A percentile compares a stretch with the other conserved stretches of the same genome.
phyloP scores from a whole-genome alignment of 371 early-diverging fungal genomes.

The Dinochytrium kinnereticum region DNA sequence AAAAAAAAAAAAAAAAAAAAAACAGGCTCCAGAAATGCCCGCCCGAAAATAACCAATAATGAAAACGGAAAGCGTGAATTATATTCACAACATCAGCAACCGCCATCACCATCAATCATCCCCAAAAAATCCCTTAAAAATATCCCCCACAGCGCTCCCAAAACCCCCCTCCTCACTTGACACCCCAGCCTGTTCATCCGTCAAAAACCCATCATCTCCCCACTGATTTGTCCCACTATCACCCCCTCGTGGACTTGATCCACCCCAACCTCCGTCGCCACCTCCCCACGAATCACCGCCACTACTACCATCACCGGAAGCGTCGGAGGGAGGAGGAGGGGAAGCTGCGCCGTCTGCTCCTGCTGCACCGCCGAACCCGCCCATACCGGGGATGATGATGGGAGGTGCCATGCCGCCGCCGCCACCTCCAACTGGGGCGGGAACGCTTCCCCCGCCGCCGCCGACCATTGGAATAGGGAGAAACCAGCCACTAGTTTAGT shows the following conservation, averaged over 20 bases:
- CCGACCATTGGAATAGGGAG: conserved; percentile 40
- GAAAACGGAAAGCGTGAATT: no score
- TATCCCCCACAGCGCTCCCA: conserved; percentile 23
- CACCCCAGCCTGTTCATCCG: conserved; percentile 38
- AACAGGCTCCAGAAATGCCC: background rate
- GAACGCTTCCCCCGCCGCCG: conserved; percentile 6
- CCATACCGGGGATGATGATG: conserved; percentile 25
- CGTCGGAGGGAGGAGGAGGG: background rate
- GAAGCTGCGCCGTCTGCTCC: conserved; percentile 7
- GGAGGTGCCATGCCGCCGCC: conserved; percentile 23
- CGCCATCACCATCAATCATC: conserved; percentile 11
- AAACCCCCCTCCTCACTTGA: conserved; percentile 6
- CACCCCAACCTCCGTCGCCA: conserved; percentile 10
- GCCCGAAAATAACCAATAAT: no score
- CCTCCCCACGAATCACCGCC: background rate
- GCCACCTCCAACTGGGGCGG: conserved; percentile 5
- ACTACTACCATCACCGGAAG: background rate
- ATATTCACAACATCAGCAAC: background rate
- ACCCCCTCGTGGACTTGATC: conserved; percentile 9
- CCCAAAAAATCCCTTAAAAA: conserved; percentile 22
- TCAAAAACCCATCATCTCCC: conserved; percentile 38
- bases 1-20: background rate
- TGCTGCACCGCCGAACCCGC: conserved; percentile 11
- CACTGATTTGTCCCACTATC: conserved; percentile 25
- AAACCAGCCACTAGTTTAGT: conserved; percentile 30